These are phyloP conservation scores for Phaeophleospora eucalypticola DNA, from an alignment of 2,329 filamentous ascomycete species.

Conservation along the genomic window DNA sequence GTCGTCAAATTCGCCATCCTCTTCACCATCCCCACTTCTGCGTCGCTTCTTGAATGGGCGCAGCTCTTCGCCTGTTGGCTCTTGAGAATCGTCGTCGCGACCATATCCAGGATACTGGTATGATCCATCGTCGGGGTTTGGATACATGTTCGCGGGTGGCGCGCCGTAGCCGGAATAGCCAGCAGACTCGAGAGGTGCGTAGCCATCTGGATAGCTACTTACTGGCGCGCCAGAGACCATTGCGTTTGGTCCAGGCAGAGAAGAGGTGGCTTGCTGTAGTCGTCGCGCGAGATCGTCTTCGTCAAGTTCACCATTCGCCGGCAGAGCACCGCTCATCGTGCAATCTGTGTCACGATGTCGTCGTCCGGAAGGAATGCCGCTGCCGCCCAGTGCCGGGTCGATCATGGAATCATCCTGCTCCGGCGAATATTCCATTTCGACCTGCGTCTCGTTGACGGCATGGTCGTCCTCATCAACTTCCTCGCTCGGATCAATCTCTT, in stretches of 20 bases:
- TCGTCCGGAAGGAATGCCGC: conserved; percentile 7
- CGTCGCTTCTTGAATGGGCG: conserved; percentile 26
- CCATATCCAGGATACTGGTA: conserved; percentile 28
- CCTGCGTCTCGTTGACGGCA: conserved; percentile 31
- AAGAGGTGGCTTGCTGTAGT: conserved; percentile 29
- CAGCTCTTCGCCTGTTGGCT: conserved; percentile 19
- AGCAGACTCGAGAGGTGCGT: conserved; percentile 27
- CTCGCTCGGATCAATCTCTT: conserved; percentile 43
- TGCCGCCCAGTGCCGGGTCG: conserved; percentile 33
- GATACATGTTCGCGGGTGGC: conserved; percentile 31
- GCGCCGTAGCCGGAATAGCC: conserved; percentile 28
- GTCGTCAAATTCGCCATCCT: conserved; percentile 32
- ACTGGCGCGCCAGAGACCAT: conserved; percentile 27
- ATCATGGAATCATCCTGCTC: conserved; percentile 29
- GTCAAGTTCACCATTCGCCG: conserved; percentile 22
- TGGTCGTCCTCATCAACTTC: conserved; percentile 42
- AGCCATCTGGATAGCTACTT: conserved; percentile 27
- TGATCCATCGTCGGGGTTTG: conserved; percentile 20
- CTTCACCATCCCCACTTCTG: conserved; percentile 16
- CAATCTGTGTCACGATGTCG: conserved; percentile 1
- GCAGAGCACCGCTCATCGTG: conserved; percentile 15
- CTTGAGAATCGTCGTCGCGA: conserved; percentile 30
- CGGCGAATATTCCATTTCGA: conserved; percentile 40
- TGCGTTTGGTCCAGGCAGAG: conserved; percentile 27
- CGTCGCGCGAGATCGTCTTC: conserved; percentile 27